Percentiles rank a stretch among this genome's conserved stretches.
Conservation (phyloP, 345 rosid genomes). For the Nephelium lappaceum region DNA sequence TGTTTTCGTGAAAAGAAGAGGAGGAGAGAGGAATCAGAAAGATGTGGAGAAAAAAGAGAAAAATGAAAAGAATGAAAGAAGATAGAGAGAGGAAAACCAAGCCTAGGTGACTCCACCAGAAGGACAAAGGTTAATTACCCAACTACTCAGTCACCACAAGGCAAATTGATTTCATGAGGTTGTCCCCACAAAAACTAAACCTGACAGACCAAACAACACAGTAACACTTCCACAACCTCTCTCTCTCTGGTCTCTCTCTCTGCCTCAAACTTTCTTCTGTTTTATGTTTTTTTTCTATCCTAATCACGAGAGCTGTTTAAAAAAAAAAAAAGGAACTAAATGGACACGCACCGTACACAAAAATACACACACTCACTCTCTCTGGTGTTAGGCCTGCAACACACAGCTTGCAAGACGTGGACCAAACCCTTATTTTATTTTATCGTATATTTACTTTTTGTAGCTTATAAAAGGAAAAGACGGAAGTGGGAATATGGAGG, state of each 20-base stretch:
- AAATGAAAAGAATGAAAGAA: neutral
- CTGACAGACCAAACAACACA: conserved; percentile 26
- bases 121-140: conserved; percentile 30
- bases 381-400: conserved; percentile 3
- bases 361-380: neutral
- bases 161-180: conserved; percentile 34
- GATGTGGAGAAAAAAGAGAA: neutral
- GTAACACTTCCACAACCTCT: neutral
- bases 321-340: neutral
- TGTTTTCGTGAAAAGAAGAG: neutral
- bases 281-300: conserved; percentile 10
- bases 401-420: conserved; percentile 33
- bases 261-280: no score
- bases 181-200: conserved; percentile 21
- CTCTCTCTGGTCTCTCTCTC: neutral
- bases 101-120: conserved; percentile 13
- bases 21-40: neutral
- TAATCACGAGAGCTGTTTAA: conserved; percentile 41
- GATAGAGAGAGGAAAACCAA: no score
- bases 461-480: neutral
- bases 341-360: neutral
- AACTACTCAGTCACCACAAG: conserved; percentile 34
- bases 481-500: conserved; percentile 8
- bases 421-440: conserved; percentile 16
- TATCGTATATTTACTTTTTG: neutral